Percentiles rank a stretch among this genome's conserved stretches.
Evolutionary conservation across 768 basidiomycete genomes (phyloP).

Genomic region (Agrocybe pediades): DNA sequence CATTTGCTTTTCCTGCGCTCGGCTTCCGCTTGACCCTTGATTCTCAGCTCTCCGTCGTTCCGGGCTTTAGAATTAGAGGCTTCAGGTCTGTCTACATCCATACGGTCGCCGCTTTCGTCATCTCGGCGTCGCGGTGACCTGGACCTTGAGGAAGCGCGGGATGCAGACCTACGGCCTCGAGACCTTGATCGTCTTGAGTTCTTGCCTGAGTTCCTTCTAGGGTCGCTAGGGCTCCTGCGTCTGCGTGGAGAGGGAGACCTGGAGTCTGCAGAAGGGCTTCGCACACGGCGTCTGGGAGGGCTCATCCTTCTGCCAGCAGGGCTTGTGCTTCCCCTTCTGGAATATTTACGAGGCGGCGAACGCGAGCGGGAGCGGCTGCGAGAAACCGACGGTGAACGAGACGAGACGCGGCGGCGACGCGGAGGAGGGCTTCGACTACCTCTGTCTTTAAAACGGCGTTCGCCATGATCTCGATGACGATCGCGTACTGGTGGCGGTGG

Average conservation of each 20-base stretch:
- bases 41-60: slow-evolving; percentile 56
- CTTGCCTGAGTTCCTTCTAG: slow-evolving; percentile 18
- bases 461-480: slow-evolving; percentile 23
- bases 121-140: slow-evolving; percentile 7
- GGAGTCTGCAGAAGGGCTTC: slow-evolving; percentile 28
- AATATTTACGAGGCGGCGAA: slow-evolving; percentile 41
- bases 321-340: slow-evolving; percentile 47
- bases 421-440: slow-evolving; percentile 61
- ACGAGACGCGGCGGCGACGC: slow-evolving; percentile 45
- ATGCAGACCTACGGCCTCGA: slow-evolving; percentile 31
- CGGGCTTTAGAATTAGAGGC: slow-evolving; percentile 20
- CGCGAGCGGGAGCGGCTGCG: slow-evolving; percentile 46
- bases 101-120: slow-evolving; percentile 13
- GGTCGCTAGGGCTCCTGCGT: slow-evolving; percentile 30
- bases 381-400: slow-evolving; percentile 32
- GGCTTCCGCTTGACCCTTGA: slow-evolving; percentile 70
- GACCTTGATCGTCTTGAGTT: slow-evolving; percentile 20
- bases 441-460: slow-evolving; percentile 30
- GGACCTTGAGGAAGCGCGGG: slow-evolving; percentile 20
- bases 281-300: slow-evolving; percentile 25
- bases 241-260: slow-evolving; percentile 32
- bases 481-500: slow-evolving; percentile 36
- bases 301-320: slow-evolving; percentile 29
- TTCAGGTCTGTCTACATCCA: slow-evolving; percentile 36
- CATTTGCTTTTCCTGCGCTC: slow-evolving; percentile 57